Base-by-base conservation (phyloP, 306 rosid genomes). In the Corylus avellana region DNA sequence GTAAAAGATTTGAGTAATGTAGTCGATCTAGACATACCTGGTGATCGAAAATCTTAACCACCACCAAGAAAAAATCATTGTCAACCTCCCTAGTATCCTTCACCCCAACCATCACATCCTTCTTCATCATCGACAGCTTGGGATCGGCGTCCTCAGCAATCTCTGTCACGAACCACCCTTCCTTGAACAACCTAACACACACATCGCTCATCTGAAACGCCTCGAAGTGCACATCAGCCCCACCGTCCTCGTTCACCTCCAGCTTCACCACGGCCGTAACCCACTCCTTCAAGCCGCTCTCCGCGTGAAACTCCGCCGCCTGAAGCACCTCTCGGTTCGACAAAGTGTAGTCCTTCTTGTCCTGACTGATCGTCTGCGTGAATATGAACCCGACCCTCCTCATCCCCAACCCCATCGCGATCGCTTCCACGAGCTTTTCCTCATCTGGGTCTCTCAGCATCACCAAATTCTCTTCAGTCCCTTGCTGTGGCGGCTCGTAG, bases 121-220 rank as follows among this genome's bases (percentile, higher is more conserved):
- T 96, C 83, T 91, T 96, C 98, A 91, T 90, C 68, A 84, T 88
- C 0, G 97, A 93, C 78, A 96, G 69, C 87, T 93, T 96, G 2
- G 98, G 99, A 84, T 96, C 99, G 50, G 76, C 82, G 17, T 88
- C 96, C 64, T 89, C 92, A 61, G 76, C 85, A 47, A 93, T 85
- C 73, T 96, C 97, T 0, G 89, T 86, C 80, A 79, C 91, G 42
- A 93, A 91, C 98, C 98, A 90, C 18, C 86, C 91, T 84, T 96
- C 98, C 86, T 84, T 91, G 57, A 90, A 93, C 91, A 96, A 86
- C 67, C 78, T 87, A 39, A 93, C 75, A 72, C 99, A 96, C 46
- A 86, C 78, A 79, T 96, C 99, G 86, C 98, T 96, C 96, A 96
- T 91, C 89, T 96, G 98, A 89, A 96, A 96, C 1, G 98, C 97